These are phyloP conservation scores for Colletotrichum coccodes DNA, from an alignment of 2,329 filamentous ascomycete species.

Conservation along the genomic window DNA sequence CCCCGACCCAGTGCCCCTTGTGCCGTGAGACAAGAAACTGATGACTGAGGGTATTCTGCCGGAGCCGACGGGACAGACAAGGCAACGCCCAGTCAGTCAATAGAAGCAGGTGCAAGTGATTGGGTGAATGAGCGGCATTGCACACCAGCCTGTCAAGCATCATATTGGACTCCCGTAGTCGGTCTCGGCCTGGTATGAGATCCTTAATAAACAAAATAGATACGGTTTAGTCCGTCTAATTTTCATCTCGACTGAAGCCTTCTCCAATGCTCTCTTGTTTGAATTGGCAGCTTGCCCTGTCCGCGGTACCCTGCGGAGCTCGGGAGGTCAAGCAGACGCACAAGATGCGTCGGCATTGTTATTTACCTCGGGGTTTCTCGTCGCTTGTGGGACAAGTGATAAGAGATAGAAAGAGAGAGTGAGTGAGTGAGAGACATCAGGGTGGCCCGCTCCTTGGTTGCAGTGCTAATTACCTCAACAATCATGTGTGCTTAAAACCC, in stretches of 20 bases:
- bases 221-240: too few species aligned
- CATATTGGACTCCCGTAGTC: too few species aligned
- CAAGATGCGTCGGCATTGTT: too few species aligned
- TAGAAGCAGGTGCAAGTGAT: neutral
- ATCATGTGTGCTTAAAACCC: neutral
- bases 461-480: too few species aligned
- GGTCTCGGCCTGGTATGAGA: neutral
- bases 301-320: neutral
- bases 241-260: neutral
- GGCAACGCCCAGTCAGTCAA: neutral
- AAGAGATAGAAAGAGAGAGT: neutral
- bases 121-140: neutral
- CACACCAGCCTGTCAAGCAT: neutral
- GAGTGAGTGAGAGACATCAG: too few species aligned
- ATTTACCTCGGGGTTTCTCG: too few species aligned
- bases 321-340: neutral
- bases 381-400: too few species aligned
- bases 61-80: conserved; percentile 3
- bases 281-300: neutral
- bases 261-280: neutral
- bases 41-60: neutral
- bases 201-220: too few species aligned
- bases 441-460: neutral
- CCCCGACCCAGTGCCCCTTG: neutral
- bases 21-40: neutral